These are phyloP conservation scores for Phytophthora sp. DNA, from an alignment of 352 stramenopile species.

Conservation along the genomic window DNA sequence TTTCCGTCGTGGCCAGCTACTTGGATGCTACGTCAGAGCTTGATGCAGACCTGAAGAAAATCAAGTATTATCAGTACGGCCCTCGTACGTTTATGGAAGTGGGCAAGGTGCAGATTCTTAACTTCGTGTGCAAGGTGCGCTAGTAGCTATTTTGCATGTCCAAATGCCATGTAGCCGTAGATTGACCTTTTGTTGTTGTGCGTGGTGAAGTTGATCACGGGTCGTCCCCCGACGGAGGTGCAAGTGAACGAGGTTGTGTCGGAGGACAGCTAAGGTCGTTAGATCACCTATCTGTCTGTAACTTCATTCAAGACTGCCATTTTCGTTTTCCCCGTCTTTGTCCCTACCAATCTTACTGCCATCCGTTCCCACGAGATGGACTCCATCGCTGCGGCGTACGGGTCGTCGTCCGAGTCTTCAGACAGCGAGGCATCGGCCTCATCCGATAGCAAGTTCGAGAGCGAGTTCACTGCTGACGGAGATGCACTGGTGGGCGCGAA, in stretches of 20 bases:
- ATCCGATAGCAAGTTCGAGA: slow-evolving; percentile 26
- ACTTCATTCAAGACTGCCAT: slow-evolving; percentile 6
- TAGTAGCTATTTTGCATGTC: neutral
- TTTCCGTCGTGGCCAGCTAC: slow-evolving; percentile 47
- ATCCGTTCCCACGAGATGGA: slow-evolving; percentile 38
- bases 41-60: slow-evolving; percentile 77
- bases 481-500: slow-evolving; percentile 33
- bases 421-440: slow-evolving; percentile 15
- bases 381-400: slow-evolving; percentile 44
- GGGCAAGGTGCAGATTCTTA: slow-evolving; percentile 87
- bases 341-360: slow-evolving; percentile 3
- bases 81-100: slow-evolving; percentile 74
- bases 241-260: slow-evolving; percentile 72
- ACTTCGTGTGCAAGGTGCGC: slow-evolving; percentile 88
- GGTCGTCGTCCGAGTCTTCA: slow-evolving; percentile 36
- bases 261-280: slow-evolving; percentile 50
- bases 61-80: slow-evolving; percentile 78
- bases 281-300: neutral
- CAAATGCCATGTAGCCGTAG: neutral
- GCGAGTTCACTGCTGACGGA: neutral
- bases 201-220: slow-evolving; percentile 62
- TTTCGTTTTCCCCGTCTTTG: slow-evolving; percentile 26
- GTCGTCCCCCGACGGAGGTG: slow-evolving; percentile 64
- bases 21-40: slow-evolving; percentile 71
- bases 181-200: slow-evolving; percentile 1